phyloP scores from a whole-genome alignment of 1,284 basidiomycete genomes.

The Ganoderma leucocontextum region DNA sequence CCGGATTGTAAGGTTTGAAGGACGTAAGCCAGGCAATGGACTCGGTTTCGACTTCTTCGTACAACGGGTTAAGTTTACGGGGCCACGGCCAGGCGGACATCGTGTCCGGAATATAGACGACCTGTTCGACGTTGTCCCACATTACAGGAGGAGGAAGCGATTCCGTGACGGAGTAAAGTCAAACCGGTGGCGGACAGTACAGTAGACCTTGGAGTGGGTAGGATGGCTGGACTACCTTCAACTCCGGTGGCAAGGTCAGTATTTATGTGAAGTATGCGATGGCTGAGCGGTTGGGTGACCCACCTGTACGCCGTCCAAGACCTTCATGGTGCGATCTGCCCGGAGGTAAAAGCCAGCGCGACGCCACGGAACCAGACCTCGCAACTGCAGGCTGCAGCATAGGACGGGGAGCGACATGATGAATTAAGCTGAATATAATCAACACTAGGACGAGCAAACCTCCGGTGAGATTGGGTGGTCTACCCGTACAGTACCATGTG shows the following conservation, averaged over 20 bases:
- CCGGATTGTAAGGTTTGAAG: constrained; percentile 40
- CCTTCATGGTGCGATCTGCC: neutral
- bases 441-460: neutral
- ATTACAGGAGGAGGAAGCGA: neutral
- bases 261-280: neutral
- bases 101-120: constrained; percentile 27
- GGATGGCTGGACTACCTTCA: neutral
- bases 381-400: neutral
- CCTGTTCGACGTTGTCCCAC: neutral
- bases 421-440: neutral
- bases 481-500: neutral
- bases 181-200: neutral
- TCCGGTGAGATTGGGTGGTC: neutral
- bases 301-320: neutral
- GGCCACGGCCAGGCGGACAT: constrained; percentile 32
- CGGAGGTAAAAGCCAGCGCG: neutral
- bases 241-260: neutral
- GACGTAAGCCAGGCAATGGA: constrained; percentile 44
- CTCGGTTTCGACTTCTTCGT: constrained; percentile 37
- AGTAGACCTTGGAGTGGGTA: too few species aligned
- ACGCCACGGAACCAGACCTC: neutral
- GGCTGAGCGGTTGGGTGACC: neutral
- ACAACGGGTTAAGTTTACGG: constrained; percentile 31
- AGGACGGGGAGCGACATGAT: neutral
- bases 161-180: too few species aligned